These are phyloP conservation scores for Daldinia decipiens DNA, from an alignment of 495 filamentous ascomycete genomes.

Conservation along the genomic window DNA sequence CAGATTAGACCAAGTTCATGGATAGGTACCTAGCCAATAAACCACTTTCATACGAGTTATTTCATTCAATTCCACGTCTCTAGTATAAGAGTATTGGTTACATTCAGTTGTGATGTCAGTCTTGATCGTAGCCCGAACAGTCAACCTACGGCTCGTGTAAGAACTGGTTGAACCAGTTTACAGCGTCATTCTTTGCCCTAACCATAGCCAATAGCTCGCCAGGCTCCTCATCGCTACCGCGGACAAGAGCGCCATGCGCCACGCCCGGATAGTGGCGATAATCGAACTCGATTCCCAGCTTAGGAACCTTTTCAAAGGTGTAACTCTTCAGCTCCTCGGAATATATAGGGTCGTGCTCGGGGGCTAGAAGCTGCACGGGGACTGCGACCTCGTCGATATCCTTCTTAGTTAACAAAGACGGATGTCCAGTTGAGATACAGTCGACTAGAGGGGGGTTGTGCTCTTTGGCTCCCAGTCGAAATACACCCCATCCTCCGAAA, in stretches of 20 bases:
- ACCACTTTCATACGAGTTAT: too few relatives aligned
- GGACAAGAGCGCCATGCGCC: conserved; percentile 60
- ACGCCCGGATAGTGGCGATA: conserved; percentile 68
- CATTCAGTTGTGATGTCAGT: too few relatives aligned
- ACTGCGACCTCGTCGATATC: conserved; percentile 65
- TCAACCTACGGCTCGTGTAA: conserved; percentile 31
- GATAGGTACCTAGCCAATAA: too few relatives aligned
- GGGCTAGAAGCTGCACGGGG: conserved; percentile 67
- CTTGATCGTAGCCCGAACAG: too few relatives aligned
- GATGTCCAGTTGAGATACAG: conserved; percentile 64
- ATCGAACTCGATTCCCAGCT: conserved; percentile 60
- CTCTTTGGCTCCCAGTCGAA: conserved; percentile 54
- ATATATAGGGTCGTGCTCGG: conserved; percentile 62
- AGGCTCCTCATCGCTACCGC: conserved; percentile 56
- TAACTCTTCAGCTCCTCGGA: conserved; percentile 63
- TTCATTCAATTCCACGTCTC: too few relatives aligned
- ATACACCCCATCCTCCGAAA: conserved; percentile 68
- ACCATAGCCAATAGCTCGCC: conserved; percentile 59
- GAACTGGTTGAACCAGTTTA: conserved; percentile 56
- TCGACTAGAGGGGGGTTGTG: conserved; percentile 62
- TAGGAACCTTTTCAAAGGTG: conserved; percentile 55
- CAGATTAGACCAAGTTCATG: not conserved
- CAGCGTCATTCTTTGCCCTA: conserved; percentile 58
- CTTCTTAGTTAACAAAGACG: conserved; percentile 56
- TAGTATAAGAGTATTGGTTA: too few relatives aligned